A percentile compares a stretch with the other conserved stretches of the same genome.
These are phyloP conservation scores for Chlamydomonas sp. DNA, from an alignment of 139 green algal species.

Conservation along the genomic window DNA sequence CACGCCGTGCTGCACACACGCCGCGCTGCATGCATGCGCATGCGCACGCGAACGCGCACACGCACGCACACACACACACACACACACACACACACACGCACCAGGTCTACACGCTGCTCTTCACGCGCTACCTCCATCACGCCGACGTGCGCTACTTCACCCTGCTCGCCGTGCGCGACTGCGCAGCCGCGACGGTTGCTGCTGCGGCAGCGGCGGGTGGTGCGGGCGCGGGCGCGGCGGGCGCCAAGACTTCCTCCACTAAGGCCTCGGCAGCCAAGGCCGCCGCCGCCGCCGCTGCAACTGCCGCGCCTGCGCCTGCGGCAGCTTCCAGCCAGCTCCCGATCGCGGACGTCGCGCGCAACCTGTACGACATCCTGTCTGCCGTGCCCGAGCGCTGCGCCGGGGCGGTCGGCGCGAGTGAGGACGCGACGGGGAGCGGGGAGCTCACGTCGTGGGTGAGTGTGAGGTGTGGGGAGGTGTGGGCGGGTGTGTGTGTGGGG, in stretches of 20 bases:
- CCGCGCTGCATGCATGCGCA: not conserved
- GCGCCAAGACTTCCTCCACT: too few relatives aligned
- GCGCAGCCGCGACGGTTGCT: conserved; percentile 14
- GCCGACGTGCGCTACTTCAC: conserved; percentile 63
- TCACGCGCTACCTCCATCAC: conserved; percentile 40
- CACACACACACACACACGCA: not conserved
- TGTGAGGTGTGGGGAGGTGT: not conserved
- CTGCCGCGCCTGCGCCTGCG: not conserved
- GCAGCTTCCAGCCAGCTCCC: not conserved
- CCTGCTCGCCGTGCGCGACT: conserved; percentile 26
- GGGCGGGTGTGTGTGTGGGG: conserved; percentile 8
- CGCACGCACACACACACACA: not conserved
- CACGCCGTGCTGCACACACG: not conserved
- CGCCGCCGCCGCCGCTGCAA: not conserved
- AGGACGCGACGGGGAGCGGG: conserved; percentile 3
- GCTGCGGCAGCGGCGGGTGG: not conserved
- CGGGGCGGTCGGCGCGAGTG: not conserved
- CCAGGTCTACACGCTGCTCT: conserved; percentile 42
- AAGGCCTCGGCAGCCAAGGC: too few relatives aligned
- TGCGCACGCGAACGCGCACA: not conserved
- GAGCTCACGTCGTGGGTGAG: too few relatives aligned
- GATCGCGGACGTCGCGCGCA: conserved; percentile 24
- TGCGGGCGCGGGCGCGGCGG: not conserved
- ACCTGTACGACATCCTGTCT: conserved; percentile 35
- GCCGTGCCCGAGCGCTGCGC: conserved; percentile 4